Evolutionary conservation across 164 flowering plant species (phyloP).

Genomic region (Litsea cubeba): DNA sequence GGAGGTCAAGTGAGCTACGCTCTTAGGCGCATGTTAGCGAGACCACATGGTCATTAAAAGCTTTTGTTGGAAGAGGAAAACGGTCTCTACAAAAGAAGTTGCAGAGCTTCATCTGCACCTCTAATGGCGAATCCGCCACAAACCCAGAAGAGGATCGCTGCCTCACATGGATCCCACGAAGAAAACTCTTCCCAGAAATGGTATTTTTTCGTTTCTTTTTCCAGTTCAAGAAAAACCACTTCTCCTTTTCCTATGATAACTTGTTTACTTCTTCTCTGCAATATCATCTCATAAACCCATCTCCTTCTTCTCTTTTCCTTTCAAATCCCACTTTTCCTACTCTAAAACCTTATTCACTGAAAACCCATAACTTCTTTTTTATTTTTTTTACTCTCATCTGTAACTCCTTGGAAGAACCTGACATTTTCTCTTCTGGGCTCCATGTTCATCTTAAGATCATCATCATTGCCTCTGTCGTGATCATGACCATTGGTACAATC

Average conservation of each 20-base stretch:
- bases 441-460: no score
- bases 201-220: neutral
- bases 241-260: neutral
- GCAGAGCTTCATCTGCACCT: neutral
- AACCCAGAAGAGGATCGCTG: neutral
- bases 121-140: neutral
- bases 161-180: neutral
- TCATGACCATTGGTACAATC: no score
- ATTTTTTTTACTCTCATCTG: neutral
- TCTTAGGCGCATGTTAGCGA: neutral
- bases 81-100: neutral
- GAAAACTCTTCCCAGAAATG: neutral
- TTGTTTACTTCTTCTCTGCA: neutral
- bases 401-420: neutral
- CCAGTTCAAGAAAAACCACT: neutral
- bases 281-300: neutral
- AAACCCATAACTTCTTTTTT: neutral
- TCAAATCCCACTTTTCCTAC: neutral
- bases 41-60: neutral
- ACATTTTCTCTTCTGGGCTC: no score
- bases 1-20: neutral
- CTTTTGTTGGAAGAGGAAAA: neutral
- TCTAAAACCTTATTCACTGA: neutral
- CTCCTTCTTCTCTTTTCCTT: neutral
- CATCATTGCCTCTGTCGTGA: no score